These are phyloP conservation scores for Eustoma russellianum DNA, from an alignment of 257 asterid species.

Conservation along the genomic window DNA sequence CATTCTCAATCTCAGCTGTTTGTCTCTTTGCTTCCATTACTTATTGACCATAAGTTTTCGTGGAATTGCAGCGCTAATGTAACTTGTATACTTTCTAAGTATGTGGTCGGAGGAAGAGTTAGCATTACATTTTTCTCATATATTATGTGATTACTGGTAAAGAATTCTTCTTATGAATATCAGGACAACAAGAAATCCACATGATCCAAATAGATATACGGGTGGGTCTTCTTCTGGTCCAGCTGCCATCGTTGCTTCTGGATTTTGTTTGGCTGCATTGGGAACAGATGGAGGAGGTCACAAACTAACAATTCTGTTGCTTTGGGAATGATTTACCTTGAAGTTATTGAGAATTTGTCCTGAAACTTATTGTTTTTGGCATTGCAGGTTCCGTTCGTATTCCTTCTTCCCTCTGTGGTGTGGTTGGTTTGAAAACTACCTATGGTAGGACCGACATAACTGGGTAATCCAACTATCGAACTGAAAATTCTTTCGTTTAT, in stretches of 20 bases:
- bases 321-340: constrained; percentile 14
- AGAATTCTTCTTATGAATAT: not conserved
- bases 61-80: too few species aligned
- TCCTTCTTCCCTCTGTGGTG: constrained; percentile 96
- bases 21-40: too few species aligned
- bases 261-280: constrained; percentile 91
- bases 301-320: constrained; percentile 16
- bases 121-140: not conserved
- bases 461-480: constrained; percentile 46
- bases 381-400: constrained; percentile 86
- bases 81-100: too few species aligned
- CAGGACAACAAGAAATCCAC: constrained; percentile 98
- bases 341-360: constrained; percentile 6
- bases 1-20: too few species aligned
- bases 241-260: constrained; percentile 94
- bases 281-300: constrained; percentile 99
- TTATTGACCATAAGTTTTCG: too few species aligned
- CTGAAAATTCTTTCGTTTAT: constrained; percentile 7
- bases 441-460: constrained; percentile 74
- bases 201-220: constrained; percentile 87
- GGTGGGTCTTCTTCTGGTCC: constrained; percentile 99
- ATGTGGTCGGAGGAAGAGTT: not conserved
- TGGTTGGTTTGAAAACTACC: constrained; percentile 90
- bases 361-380: constrained; percentile 15
- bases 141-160: not conserved